A percentile compares a stretch with the other conserved stretches of the same genome.
phyloP scores from a whole-genome alignment of 1,284 basidiomycete genomes.

The Wolfiporia cocos region DNA sequence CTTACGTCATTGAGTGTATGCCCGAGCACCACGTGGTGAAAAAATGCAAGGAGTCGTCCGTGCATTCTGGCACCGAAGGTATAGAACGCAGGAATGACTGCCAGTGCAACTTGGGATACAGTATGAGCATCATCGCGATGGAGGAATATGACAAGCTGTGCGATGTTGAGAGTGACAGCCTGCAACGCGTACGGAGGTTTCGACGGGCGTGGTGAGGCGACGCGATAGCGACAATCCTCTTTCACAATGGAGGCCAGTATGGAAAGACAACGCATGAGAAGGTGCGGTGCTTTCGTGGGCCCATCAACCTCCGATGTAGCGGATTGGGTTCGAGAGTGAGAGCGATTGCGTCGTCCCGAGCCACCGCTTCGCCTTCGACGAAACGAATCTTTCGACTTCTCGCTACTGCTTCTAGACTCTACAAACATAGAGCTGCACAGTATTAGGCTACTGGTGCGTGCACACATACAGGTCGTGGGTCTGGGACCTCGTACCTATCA shows the following conservation, averaged over 20 bases:
- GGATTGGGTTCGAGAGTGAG: constrained; percentile 48
- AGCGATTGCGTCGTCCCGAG: constrained; percentile 26
- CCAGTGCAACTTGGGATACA: constrained; percentile 52
- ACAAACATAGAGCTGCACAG: constrained; percentile 8
- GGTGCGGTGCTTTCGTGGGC: constrained; percentile 37
- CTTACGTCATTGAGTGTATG: too few species aligned
- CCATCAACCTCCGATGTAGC: constrained; percentile 33
- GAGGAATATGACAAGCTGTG: constrained; percentile 49
- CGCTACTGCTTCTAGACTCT: constrained; percentile 10
- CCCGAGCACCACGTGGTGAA: constrained; percentile 53
- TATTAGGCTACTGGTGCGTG: too few species aligned
- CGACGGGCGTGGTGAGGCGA: constrained; percentile 45
- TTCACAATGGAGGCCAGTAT: constrained; percentile 54
- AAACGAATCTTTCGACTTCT: constrained; percentile 11
- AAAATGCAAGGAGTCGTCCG: constrained; percentile 52
- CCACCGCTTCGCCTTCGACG: constrained; percentile 7
- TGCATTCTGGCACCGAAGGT: constrained; percentile 58
- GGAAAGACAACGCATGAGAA: constrained; percentile 55
- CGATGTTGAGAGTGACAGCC: constrained; percentile 54
- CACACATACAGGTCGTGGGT: too few species aligned
- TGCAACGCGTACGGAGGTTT: constrained; percentile 65
- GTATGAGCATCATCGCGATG: constrained; percentile 46
- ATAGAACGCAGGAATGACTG: constrained; percentile 61
- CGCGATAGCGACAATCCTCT: constrained; percentile 65
- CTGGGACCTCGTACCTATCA: constrained; percentile 30